phyloP scores from a whole-genome alignment of 1,284 basidiomycete genomes.

The Pterulicium gracile region DNA sequence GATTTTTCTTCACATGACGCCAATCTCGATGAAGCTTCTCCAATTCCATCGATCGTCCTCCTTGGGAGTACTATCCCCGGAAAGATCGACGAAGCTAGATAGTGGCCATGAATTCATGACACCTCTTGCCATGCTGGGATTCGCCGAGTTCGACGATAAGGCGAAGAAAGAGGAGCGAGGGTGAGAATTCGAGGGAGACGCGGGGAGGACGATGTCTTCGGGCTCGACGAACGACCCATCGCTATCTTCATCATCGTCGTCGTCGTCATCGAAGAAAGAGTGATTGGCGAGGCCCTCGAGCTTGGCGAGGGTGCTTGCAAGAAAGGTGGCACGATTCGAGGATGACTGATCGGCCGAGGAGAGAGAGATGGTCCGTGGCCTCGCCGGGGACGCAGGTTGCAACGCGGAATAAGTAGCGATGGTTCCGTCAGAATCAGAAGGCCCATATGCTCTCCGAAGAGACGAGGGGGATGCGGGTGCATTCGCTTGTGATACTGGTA shows the following conservation, averaged over 20 bases:
- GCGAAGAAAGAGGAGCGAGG: neutral
- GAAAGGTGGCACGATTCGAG: neutral
- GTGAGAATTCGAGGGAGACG: neutral
- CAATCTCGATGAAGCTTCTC: slow-evolving; percentile 2
- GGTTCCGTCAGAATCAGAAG: neutral
- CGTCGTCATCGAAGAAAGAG: neutral
- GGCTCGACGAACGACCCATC: neutral
- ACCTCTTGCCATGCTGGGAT: neutral
- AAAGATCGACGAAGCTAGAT: neutral
- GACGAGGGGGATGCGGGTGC: neutral
- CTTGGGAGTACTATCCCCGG: neutral
- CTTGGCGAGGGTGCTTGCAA: neutral
- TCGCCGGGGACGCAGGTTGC: neutral
- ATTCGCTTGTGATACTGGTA: neutral
- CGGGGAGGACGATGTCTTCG: neutral
- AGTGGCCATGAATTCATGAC: neutral
- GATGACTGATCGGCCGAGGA: neutral
- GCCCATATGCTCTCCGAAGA: neutral
- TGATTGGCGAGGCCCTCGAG: neutral
- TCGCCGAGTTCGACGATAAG: neutral
- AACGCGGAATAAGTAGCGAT: neutral
- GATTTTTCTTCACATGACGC: neutral
- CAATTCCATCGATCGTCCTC: slow-evolving; percentile 1
- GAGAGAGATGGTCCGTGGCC: neutral
- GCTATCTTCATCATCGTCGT: neutral